Evolutionary conservation across 805 yeast genomes (phyloP).

Genomic region (Spathaspora boniae): DNA sequence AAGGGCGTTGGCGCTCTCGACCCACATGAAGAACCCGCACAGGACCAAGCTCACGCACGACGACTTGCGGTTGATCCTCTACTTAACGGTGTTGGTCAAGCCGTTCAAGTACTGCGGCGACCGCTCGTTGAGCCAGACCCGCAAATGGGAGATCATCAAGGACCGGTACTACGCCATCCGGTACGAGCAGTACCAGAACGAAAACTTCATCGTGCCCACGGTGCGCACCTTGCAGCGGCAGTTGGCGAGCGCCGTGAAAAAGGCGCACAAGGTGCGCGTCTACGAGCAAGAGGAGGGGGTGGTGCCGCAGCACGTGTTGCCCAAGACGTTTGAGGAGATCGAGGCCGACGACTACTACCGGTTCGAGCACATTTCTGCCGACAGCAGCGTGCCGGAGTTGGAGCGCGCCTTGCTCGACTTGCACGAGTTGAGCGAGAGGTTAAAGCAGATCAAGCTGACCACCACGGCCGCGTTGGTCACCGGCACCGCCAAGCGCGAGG

Average conservation of each 20-base stretch:
- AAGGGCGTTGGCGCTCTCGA: slow-evolving; percentile 1
- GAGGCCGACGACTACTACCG: slow-evolving; percentile 9
- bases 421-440: slow-evolving; percentile 29
- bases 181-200: neutral
- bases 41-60: slow-evolving; percentile 24
- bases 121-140: slow-evolving; percentile 27
- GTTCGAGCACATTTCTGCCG: slow-evolving; percentile 13
- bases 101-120: slow-evolving; percentile 39
- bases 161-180: slow-evolving; percentile 19
- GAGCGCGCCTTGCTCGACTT: slow-evolving; percentile 26
- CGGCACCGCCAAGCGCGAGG: too few relatives aligned
- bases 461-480: too few relatives aligned
- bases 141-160: slow-evolving; percentile 35
- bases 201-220: slow-evolving; percentile 24
- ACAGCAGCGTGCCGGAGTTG: slow-evolving; percentile 23
- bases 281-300: slow-evolving; percentile 9
- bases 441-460: slow-evolving; percentile 25
- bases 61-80: slow-evolving; percentile 29
- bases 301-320: slow-evolving; percentile 6
- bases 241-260: slow-evolving; percentile 28
- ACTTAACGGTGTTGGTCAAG: slow-evolving; percentile 25
- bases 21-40: slow-evolving; percentile 10
- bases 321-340: slow-evolving; percentile 9
- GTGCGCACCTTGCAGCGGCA: slow-evolving; percentile 37
- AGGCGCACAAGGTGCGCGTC: slow-evolving; percentile 17